A percentile compares a stretch with the other conserved stretches of the same genome.
phyloP scores from a whole-genome alignment of 1,284 basidiomycete genomes.

The Wallemia hederae region DNA sequence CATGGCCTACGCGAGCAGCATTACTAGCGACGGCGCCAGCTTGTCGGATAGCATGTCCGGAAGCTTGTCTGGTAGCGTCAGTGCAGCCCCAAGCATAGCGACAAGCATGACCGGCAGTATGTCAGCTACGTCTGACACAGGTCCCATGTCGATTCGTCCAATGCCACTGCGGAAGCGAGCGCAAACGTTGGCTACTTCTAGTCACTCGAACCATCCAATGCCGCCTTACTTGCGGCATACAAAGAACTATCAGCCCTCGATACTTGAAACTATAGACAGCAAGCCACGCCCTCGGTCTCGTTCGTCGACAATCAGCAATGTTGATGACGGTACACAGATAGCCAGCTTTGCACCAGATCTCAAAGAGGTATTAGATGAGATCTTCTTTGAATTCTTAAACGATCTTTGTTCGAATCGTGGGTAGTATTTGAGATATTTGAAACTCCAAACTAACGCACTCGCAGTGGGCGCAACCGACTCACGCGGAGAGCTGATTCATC shows the following conservation, averaged over 20 bases:
- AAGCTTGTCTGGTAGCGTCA: neutral
- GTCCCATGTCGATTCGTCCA: neutral
- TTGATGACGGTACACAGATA: neutral
- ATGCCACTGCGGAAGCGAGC: neutral
- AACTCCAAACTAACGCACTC: conserved; percentile 4
- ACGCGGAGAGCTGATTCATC: conserved; percentile 90
- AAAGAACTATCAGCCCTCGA: neutral
- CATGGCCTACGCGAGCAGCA: neutral
- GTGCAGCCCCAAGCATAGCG: neutral
- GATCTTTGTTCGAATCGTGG: conserved; percentile 66
- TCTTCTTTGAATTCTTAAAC: conserved; percentile 74
- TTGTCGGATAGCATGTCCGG: neutral
- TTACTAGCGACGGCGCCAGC: neutral
- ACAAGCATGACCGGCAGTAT: neutral
- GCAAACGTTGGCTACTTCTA: neutral
- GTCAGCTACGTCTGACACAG: neutral
- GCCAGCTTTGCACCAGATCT: conserved; percentile 25
- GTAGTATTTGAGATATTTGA: conserved; percentile 14
- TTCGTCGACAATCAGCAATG: neutral
- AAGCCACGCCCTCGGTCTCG: neutral
- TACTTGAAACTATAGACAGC: neutral
- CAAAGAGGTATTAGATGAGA: conserved; percentile 47
- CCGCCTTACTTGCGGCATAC: neutral
- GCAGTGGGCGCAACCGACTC: conserved; percentile 69
- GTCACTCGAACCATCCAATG: neutral